Base-by-base conservation (phyloP, 768 basidiomycete genomes). In the Phanerochaete carnosa region DNA sequence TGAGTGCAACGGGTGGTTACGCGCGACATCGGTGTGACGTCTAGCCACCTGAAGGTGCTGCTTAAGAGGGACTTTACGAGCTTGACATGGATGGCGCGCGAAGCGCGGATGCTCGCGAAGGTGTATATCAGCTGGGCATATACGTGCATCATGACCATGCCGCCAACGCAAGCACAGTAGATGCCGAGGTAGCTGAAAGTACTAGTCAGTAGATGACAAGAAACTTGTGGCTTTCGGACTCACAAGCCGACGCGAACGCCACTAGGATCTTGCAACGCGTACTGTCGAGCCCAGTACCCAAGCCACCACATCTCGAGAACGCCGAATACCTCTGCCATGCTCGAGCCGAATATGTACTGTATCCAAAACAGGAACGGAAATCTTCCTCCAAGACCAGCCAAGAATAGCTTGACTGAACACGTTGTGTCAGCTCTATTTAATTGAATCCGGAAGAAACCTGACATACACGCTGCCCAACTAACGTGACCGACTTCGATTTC, bases 1-100 rank as follows among this genome's bases (percentile, higher is more conserved):
- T 87, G 83, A 1, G 88, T 89, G 69, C 84, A 84, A 55, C 88
- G 79, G 32, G 86, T 74, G 51, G 89, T 83, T 53, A 90, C 82
- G 5, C 89, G 83, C 6, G 81, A 80, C 0, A 75, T 75, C 0
- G 82, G 82, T 2, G 80, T 81, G 11, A 70, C 77, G 59, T 84
- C 83, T 5, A 84, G 72, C 28, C 53, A 68, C 67, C 70, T 66
- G 30, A 70, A 49, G 0, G 76, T 75, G 13, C 74, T 70, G 7
- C 72, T 69, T 0, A 76, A 61, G 5, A 76, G 63, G 1, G 72
- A 66, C 19, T 57, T 57, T 2, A 76, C 46, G 16, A 77, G 65
- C 8, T 63, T 65, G 15, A 58, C 58, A 56, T 77, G 75, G 26
- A 76, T 70, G 11, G 35, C 59, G 11, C 73, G 66, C 3, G 73